Conservation (phyloP, 768 basidiomycete species). For the Daedaleopsis nitida region DNA sequence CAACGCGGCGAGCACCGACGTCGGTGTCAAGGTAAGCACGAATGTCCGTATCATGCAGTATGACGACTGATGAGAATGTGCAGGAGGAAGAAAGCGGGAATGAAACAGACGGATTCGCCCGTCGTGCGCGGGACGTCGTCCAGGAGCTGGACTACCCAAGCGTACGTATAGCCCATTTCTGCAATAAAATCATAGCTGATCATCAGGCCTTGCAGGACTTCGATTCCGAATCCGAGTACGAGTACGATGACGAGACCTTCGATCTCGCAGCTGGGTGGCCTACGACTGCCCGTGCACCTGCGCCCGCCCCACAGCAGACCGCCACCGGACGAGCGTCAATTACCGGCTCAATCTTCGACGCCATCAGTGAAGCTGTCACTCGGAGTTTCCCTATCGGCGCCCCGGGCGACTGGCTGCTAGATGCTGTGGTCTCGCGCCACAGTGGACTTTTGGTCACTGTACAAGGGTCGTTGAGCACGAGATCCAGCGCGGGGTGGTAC, state of each 20-base stretch:
- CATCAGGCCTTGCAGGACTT: background rate
- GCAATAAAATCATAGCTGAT: background rate
- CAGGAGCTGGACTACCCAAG: no score
- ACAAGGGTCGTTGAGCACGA: background rate
- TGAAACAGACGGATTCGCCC: no score
- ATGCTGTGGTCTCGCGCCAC: background rate
- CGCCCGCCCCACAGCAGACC: no score
- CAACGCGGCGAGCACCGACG: background rate
- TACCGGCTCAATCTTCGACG: no score
- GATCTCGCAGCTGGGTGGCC: no score
- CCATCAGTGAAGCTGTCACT: no score
- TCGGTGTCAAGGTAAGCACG: background rate
- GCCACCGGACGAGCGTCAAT: no score
- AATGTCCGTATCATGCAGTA: no score
- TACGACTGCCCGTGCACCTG: no score
- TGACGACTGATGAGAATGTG: no score
- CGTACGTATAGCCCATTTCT: background rate
- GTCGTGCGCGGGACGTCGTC: no score
- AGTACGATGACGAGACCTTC: background rate
- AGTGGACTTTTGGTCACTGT: conserved; percentile 12
- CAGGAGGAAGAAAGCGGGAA: no score
- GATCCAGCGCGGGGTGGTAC: conserved; percentile 9
- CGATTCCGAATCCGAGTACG: background rate
- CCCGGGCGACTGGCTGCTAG: conserved; percentile 6
- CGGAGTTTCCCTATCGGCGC: background rate